Conservation (phyloP, 352 stramenopile species). For the Globisporangium solare region DNA sequence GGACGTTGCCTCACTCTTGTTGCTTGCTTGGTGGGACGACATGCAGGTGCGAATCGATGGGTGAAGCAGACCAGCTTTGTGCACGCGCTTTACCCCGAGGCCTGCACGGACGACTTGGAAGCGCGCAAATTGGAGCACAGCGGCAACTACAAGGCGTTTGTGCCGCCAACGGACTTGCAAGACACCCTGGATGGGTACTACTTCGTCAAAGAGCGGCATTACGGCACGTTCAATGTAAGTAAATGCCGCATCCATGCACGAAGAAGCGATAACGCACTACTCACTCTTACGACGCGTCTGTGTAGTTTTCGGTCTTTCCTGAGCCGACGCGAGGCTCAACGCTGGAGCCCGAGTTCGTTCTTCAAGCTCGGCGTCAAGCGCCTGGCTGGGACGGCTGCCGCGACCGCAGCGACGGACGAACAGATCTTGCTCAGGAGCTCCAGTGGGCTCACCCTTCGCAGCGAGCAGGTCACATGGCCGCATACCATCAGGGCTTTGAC, state of each 20-base stretch:
- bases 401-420: constrained; percentile 70
- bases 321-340: constrained; percentile 84
- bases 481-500: constrained; percentile 65
- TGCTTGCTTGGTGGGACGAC: not conserved
- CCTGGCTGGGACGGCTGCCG: constrained; percentile 95
- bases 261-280: no score
- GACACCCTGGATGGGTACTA: constrained; percentile 52
- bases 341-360: constrained; percentile 70
- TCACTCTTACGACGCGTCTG: not conserved
- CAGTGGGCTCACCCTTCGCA: constrained; percentile 87
- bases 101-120: constrained; percentile 90
- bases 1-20: not conserved
- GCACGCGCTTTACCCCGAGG: constrained; percentile 83
- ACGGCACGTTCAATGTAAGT: constrained; percentile 61
- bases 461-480: constrained; percentile 77
- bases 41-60: constrained; percentile 76
- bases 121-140: constrained; percentile 53
- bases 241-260: not conserved
- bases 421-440: constrained; percentile 53
- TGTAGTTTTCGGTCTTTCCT: constrained; percentile 79
- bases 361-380: constrained; percentile 85
- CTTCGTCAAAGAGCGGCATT: constrained; percentile 66
- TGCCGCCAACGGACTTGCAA: constrained; percentile 18
- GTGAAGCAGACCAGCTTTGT: constrained; percentile 89
- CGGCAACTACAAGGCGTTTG: constrained; percentile 66